Base-by-base conservation (phyloP, 1,284 basidiomycete genomes). In the Cryptococcus amylolentus region DNA sequence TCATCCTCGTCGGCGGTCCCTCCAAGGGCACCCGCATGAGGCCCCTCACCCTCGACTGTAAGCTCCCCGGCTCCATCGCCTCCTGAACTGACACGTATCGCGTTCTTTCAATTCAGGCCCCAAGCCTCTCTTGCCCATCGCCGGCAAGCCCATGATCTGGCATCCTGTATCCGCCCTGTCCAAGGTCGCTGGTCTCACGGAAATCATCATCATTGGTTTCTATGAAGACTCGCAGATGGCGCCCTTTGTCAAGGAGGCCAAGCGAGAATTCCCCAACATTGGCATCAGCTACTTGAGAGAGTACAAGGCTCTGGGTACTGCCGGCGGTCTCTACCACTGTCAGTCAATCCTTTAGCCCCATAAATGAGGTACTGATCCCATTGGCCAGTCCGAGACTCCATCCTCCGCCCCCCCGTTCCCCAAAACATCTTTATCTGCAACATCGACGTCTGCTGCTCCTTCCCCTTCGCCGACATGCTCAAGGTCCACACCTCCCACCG, bases 391-490 rank as follows among this genome's bases (percentile, higher is more conserved):
- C 75, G 81, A 55, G 81, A 82, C 68, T 71, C 77, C 10, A 80
- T 82, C 63, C 75, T 80, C 41, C 76, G 77, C 50, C 61, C 74
- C 60, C 73, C 73, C 7, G 64, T 63, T 49, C 79, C 80, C 4
- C 70, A 78, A 57, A 72, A 80, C 69, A 77, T 82, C 69, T 81
- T 80, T 64, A 80, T 82, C 64, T 76, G 80, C 63, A 81, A 82
- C 69, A 79, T 80, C 62, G 81, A 82, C 64, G 78, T 82, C 57
- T 79, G 77, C 63, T 80, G 77, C 55, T 74, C 72, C 16, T 82
- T 79, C 68, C 79, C 79, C 10, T 68, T 81, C 46, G 55, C 59
- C 16, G 70, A 80, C 56, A 70, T 82, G 54, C 76, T 78, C 60
- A 73, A 72, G 20, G 71, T 80, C 61, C 81, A 82, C 64, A 69